These are phyloP conservation scores for Coffea humblotiana DNA, from an alignment of 305 asterid species.

Conservation along the genomic window DNA sequence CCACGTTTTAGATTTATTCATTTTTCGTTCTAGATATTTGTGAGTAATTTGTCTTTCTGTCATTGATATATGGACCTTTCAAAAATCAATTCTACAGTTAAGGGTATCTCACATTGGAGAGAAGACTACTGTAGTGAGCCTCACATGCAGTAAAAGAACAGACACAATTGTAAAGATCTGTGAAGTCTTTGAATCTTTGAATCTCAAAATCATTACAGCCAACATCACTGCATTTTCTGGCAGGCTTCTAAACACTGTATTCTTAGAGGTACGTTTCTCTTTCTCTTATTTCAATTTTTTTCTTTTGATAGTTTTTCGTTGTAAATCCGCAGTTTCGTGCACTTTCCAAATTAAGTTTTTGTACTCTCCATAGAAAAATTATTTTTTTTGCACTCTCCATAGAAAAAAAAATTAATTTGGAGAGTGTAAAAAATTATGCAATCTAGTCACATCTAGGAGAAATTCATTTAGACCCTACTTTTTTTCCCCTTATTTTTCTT, in stretches of 20 bases:
- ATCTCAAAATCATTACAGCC: constrained; percentile 73
- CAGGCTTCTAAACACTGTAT: constrained; percentile 63
- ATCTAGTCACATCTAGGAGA: too few species aligned
- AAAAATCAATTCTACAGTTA: constrained; percentile 40
- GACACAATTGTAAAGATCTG: constrained; percentile 76
- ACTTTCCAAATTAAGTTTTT: too few species aligned
- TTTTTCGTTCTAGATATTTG: background rate
- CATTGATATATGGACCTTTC: background rate
- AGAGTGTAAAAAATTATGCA: too few species aligned
- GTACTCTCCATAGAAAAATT: too few species aligned
- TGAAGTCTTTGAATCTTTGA: constrained; percentile 66
- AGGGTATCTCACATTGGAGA: constrained; percentile 66
- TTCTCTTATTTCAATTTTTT: background rate
- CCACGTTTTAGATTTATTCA: too few species aligned
- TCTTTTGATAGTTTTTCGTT: background rate
- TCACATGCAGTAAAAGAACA: constrained; percentile 61
- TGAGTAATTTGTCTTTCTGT: background rate
- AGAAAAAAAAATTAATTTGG: too few species aligned
- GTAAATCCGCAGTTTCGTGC: background rate
- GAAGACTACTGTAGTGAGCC: constrained; percentile 64
- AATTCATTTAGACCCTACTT: background rate
- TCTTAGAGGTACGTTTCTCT: constrained; percentile 56
- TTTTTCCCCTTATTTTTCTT: background rate
- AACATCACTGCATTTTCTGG: constrained; percentile 63
- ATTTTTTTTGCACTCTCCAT: too few species aligned